Evolutionary conservation across 2,329 filamentous ascomycete genomes (phyloP), one percentile per base, ranked within the genome.

Genomic region (Truncatella angustata): DNA sequence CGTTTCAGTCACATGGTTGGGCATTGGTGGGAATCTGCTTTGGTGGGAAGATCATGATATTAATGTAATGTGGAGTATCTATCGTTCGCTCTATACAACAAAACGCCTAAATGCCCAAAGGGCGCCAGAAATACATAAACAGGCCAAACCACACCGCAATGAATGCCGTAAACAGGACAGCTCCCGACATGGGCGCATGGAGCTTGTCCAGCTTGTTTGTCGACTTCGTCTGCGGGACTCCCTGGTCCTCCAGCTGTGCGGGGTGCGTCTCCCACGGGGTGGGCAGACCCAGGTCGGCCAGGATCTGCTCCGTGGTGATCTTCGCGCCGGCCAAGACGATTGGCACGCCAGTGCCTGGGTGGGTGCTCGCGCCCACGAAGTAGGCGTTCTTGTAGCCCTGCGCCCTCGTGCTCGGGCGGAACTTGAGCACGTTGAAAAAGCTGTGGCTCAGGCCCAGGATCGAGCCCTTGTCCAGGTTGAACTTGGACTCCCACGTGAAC

Each of bases 321-420:
- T 84, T 87, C 7, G 84, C 82, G 0, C 87, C 87, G 0, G 86
- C 86, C 9, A 90, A 70, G 23, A 86, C 84, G 51, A 91, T 88
- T 3, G 88, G 88, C 18, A 91, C 87, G 0, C 87, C 87, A 0
- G 87, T 90, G 1, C 88, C 88, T 0, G 88, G 87, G 70, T 91
- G 87, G 18, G 87, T 88, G 62, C 82, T 87, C 1, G 87, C 87
- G 30, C 87, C 87, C 0, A 90, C 88, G 62, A 91, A 90, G 63
- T 89, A 90, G 21, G 85, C 66, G 3, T 73, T 71, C 11, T 70
- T 58, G 16, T 85, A 70, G 4, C 72, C 74, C 4, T 70, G 60
- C 28, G 85, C 73, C 56, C 73, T 72, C 0, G 83, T 87, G 36
- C 74, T 73, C 0, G 86, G 86, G 1, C 86, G 73, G 72, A 88